Percentiles rank a stretch among this genome's conserved stretches.
phyloP scores from a whole-genome alignment of 805 yeast genomes.

The Yamadazyma philogaea region DNA sequence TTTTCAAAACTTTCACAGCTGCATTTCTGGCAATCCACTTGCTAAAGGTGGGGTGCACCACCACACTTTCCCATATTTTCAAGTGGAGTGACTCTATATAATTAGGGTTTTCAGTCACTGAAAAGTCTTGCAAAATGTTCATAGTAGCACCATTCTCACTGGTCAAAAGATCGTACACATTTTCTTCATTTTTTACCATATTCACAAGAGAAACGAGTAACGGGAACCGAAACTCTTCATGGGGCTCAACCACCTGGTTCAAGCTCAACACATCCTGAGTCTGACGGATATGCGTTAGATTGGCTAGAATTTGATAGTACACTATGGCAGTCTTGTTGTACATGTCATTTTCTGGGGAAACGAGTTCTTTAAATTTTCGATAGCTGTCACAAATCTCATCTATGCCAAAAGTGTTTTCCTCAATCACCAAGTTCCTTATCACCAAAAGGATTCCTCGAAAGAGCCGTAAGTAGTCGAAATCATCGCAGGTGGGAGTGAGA shows the following conservation, averaged over 20 bases:
- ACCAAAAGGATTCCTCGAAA: conserved; percentile 48
- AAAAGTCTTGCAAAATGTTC: conserved; percentile 7
- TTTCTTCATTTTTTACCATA: conserved; percentile 8
- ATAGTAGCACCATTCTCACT: conserved; percentile 8
- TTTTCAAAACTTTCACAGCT: conserved; percentile 31
- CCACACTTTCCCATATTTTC: conserved; percentile 5
- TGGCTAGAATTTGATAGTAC: conserved; percentile 25
- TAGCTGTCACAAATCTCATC: conserved; percentile 5
- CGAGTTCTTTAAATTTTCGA: neutral
- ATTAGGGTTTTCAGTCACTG: conserved; percentile 5
- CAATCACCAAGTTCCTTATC: conserved; percentile 45
- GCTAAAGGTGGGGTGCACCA: conserved; percentile 13
- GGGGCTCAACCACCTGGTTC: neutral
- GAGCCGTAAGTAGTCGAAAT: conserved; percentile 24
- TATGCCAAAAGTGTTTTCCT: conserved; percentile 9
- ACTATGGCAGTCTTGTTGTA: conserved; percentile 16
- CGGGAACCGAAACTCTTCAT: conserved; percentile 16
- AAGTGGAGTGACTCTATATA: conserved; percentile 1
- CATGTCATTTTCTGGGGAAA: conserved; percentile 7
- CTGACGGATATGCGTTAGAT: conserved; percentile 15
- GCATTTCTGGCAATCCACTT: conserved; percentile 18
- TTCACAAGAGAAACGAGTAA: conserved; percentile 6
- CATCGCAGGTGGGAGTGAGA: conserved; percentile 4
- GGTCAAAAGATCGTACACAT: conserved; percentile 16
- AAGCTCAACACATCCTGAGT: neutral